Conservation (phyloP, 768 basidiomycete genomes). For the Termitomyces sp. region DNA sequence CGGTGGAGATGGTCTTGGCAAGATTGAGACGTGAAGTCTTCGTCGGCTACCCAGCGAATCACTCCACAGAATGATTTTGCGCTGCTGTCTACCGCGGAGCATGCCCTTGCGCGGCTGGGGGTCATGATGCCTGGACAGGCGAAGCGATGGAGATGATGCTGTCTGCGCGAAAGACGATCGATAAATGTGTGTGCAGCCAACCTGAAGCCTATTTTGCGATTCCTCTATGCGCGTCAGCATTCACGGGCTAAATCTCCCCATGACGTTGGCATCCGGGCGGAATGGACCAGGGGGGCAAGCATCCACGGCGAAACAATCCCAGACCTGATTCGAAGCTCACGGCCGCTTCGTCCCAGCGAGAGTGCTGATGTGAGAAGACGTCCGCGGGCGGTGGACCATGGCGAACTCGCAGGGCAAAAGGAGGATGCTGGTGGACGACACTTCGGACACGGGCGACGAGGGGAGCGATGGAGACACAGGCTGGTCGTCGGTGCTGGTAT, state of each 20-base stretch:
- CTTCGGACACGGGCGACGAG: too few species aligned
- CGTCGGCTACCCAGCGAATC: too few species aligned
- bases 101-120: slow-evolving; percentile 50
- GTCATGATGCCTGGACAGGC: slow-evolving; percentile 65
- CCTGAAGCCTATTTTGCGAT: slow-evolving; percentile 59
- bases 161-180: slow-evolving; percentile 53
- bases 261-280: not conserved
- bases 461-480: too few species aligned
- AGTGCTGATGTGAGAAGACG: too few species aligned
- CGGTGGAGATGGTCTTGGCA: too few species aligned
- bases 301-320: slow-evolving; percentile 28
- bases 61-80: slow-evolving; percentile 63
- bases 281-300: slow-evolving; percentile 12
- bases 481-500: too few species aligned
- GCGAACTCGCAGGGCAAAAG: too few species aligned
- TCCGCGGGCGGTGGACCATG: too few species aligned
- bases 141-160: slow-evolving; percentile 62
- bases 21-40: too few species aligned
- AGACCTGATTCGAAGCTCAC: slow-evolving; percentile 74
- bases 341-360: too few species aligned
- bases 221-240: slow-evolving; percentile 37
- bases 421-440: too few species aligned
- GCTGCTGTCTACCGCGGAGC: slow-evolving; percentile 61
- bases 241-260: slow-evolving; percentile 27
- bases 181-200: slow-evolving; percentile 53